Evolutionary conservation across 352 stramenopile species (phyloP).

Genomic region (Phytophthora constricta): DNA sequence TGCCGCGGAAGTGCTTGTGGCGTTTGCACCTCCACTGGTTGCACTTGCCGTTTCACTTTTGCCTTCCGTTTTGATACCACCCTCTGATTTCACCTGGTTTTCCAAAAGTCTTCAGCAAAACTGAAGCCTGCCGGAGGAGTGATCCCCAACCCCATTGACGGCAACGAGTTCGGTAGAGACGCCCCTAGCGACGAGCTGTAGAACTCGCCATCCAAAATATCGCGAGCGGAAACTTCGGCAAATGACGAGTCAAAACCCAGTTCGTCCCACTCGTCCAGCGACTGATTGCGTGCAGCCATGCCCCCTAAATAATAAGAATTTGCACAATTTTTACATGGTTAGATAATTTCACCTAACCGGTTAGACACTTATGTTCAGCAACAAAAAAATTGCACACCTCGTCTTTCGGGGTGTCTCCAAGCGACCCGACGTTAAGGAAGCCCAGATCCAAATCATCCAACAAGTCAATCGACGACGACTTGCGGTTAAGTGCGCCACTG

Average conservation of each 20-base stretch:
- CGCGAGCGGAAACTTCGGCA: slow-evolving; percentile 70
- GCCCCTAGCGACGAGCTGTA: slow-evolving; percentile 84
- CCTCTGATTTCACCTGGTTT: slow-evolving; percentile 69
- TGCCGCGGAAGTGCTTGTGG: slow-evolving; percentile 10
- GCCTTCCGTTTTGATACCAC: slow-evolving; percentile 44
- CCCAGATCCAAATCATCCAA: slow-evolving; percentile 86
- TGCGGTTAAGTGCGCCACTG: slow-evolving; percentile 82
- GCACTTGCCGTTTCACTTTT: slow-evolving; percentile 32
- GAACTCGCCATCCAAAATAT: slow-evolving; percentile 85
- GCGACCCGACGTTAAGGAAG: slow-evolving; percentile 88
- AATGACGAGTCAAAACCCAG: slow-evolving; percentile 87
- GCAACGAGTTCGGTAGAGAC: slow-evolving; percentile 86
- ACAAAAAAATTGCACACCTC: slow-evolving; percentile 42
- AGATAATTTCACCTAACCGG: no score
- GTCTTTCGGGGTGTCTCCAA: slow-evolving; percentile 86
- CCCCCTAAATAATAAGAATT: slow-evolving; percentile 2
- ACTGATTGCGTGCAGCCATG: slow-evolving; percentile 62
- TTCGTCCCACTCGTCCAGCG: slow-evolving; percentile 88
- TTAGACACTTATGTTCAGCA: slow-evolving; percentile 4
- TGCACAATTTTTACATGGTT: slow-evolving; percentile 7
- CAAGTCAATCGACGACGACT: slow-evolving; percentile 83
- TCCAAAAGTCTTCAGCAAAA: slow-evolving; percentile 89
- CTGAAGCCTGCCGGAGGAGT: slow-evolving; percentile 84
- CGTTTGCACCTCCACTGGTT: slow-evolving; percentile 11
- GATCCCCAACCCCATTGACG: slow-evolving; percentile 88